These are phyloP conservation scores for Fennellomyces sp. DNA, from an alignment of 371 early-diverging fungal species.

Conservation along the genomic window DNA sequence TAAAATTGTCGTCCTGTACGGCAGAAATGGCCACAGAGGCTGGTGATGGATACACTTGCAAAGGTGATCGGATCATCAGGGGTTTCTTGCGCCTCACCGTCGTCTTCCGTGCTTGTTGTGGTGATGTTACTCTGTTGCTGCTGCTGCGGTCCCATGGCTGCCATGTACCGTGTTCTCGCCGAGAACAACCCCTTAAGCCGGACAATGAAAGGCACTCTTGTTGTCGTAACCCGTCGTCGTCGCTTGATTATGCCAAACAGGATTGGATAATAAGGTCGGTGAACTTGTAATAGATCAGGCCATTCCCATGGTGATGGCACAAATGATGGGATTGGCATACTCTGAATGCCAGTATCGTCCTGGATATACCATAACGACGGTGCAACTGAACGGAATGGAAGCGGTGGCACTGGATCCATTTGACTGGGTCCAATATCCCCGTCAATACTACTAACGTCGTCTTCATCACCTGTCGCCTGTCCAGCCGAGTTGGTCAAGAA, in stretches of 20 bases:
- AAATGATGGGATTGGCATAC: slow-evolving; percentile 25
- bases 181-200: slow-evolving; percentile 7
- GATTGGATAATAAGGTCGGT: slow-evolving; percentile 23
- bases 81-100: no score
- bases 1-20: slow-evolving; percentile 22
- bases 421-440: slow-evolving; percentile 5
- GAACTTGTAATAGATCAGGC: slow-evolving; percentile 27
- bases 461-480: neutral
- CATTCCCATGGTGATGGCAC: slow-evolving; percentile 31
- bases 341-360: slow-evolving; percentile 12
- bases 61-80: neutral
- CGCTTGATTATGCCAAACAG: slow-evolving; percentile 24
- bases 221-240: neutral
- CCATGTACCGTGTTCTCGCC: neutral
- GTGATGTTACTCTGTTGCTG: neutral
- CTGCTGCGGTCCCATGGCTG: neutral
- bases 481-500: neutral
- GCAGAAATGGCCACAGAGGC: slow-evolving; percentile 18
- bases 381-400: slow-evolving; percentile 13
- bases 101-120: neutral
- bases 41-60: slow-evolving; percentile 20
- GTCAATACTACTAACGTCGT: slow-evolving; percentile 6
- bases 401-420: neutral
- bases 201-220: neutral
- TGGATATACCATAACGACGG: slow-evolving; percentile 19